These are phyloP conservation scores for Fusarium pseudoanthophilum DNA, from an alignment of 2,329 filamentous ascomycete genomes.

Conservation along the genomic window DNA sequence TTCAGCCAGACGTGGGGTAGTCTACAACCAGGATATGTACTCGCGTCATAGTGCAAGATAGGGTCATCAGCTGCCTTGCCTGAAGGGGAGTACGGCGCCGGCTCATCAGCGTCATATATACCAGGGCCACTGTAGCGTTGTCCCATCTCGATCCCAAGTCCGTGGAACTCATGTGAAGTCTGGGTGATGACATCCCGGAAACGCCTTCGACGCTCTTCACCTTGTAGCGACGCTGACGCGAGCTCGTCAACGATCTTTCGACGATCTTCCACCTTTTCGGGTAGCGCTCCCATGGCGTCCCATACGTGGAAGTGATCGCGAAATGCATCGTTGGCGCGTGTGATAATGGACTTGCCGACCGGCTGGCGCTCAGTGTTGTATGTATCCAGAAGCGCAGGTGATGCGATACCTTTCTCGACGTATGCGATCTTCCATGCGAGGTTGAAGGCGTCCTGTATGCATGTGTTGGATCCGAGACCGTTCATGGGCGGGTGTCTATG, in stretches of 20 bases:
- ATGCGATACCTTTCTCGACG: neutral
- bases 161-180: neutral
- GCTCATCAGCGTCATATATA: neutral
- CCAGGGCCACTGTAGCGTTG: neutral
- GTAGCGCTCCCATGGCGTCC: neutral
- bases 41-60: neutral
- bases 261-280: neutral
- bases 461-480: neutral
- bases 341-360: neutral
- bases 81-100: neutral
- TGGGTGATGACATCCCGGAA: neutral
- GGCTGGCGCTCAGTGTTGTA: neutral
- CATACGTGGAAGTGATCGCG: neutral
- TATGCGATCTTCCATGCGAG: neutral
- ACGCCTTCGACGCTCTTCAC: neutral
- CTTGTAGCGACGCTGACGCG: neutral
- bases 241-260: neutral
- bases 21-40: neutral
- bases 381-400: neutral
- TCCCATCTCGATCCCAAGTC: neutral
- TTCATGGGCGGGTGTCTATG: neutral
- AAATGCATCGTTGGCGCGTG: neutral
- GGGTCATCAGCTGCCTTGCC: neutral
- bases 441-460: constrained; percentile 1
- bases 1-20: neutral